A percentile compares a stretch with the other conserved stretches of the same genome.
Evolutionary conservation across 2,329 filamentous ascomycete species (phyloP).

Genomic region (Lachnellula occidentalis): DNA sequence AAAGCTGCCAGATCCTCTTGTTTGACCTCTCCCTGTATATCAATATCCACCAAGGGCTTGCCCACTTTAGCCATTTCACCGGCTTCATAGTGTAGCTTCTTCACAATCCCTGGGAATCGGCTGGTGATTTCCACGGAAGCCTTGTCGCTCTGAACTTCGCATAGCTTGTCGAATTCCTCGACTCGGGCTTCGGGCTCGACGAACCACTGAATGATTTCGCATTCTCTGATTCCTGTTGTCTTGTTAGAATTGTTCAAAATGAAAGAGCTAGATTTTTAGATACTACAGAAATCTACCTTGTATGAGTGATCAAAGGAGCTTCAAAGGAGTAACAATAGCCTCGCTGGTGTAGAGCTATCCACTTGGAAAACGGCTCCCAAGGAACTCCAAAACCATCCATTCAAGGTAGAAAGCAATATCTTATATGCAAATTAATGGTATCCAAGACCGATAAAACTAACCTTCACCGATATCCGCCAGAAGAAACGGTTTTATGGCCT

Average conservation of each 20-base stretch:
- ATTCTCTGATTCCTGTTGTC: slow-evolving; percentile 84
- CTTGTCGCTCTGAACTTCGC: slow-evolving; percentile 98
- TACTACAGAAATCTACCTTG: neutral
- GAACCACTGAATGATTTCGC: slow-evolving; percentile 99
- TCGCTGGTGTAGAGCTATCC: neutral
- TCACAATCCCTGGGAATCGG: slow-evolving; percentile 89
- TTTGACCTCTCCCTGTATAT: slow-evolving; percentile 74
- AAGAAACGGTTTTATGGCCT: slow-evolving; percentile 69
- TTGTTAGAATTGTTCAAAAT: slow-evolving; percentile 1
- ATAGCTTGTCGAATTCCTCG: slow-evolving; percentile 96
- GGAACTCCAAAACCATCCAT: neutral
- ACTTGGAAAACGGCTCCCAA: neutral
- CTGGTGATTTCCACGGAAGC: slow-evolving; percentile 89
- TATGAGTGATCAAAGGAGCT: neutral
- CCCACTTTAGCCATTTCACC: slow-evolving; percentile 96
- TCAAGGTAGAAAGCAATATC: neutral
- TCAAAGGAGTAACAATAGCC: neutral
- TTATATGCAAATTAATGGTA: neutral
- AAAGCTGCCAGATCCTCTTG: slow-evolving; percentile 48
- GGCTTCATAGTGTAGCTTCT: slow-evolving; percentile 91
- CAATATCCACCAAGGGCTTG: slow-evolving; percentile 90
- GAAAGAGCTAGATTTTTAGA: neutral
- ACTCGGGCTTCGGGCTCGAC: slow-evolving; percentile 92
- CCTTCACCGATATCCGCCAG: slow-evolving; percentile 85
- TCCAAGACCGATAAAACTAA: slow-evolving; percentile 32